Base-by-base conservation (phyloP, 2,329 filamentous ascomycete genomes). In the Aspergillus hortae region DNA sequence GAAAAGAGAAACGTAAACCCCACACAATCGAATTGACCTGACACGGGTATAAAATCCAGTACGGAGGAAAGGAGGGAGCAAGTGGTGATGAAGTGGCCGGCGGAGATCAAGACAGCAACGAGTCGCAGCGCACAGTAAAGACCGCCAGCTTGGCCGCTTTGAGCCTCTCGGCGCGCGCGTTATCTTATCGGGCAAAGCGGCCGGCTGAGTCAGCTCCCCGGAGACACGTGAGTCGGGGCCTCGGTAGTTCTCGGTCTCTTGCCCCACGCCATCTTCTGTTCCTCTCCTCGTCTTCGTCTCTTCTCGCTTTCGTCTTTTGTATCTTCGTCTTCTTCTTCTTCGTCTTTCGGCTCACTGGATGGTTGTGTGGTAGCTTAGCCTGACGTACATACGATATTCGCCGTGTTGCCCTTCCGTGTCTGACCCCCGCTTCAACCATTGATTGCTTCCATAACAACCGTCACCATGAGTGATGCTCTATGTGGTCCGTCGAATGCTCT, bases 401-500 rank as follows among this genome's bases (percentile, higher is more conserved):
- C 6, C 27, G 33, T 40, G 7, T 25, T n/a, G 21, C 15, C 9
- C 33, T 11, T 40, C 17, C 35, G 21, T 6, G 36, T 38, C 49
- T 43, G 6, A 15, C 45, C 11, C 15, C 19, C 14, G 27, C 40
- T 23, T 42, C 11, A 42, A 15, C 35, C 14, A 4, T 12, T 21
- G 19, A 23, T 23, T 9, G 10, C 19, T 30, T 30, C 12, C 4
- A 49, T 30, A 21, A 36, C 36, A 42, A 45, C 44, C 63, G 48
- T 41, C 64, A 74, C 58, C 61, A 88, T 88, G 85, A 77, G 82
- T 48, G 85, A 88, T 63, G 78, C 81, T 60, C 75, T 89, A 51
- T 92, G 88, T 67, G 87, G 88, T 53, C 87, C 88, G 15, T 88
- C 88, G 11, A 90, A 88, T 70, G 80, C 87, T 56, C 80, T 89